A percentile compares a stretch with the other conserved stretches of the same genome.
phyloP scores from a whole-genome alignment of 1,284 basidiomycete species.

The Puccinia brachypodii region DNA sequence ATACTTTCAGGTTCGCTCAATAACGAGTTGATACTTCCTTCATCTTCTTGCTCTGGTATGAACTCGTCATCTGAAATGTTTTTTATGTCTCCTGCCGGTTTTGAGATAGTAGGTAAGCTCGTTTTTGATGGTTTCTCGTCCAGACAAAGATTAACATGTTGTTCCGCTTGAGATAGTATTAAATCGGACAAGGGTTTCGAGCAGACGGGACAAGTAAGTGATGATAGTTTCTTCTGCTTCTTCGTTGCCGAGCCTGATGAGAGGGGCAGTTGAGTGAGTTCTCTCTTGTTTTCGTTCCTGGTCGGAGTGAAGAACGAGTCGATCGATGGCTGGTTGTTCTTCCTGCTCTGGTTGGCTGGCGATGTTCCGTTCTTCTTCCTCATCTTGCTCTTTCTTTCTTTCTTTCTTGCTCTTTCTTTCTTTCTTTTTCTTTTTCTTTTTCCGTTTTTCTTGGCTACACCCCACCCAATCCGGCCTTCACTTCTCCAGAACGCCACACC shows the following conservation, averaged over 20 bases:
- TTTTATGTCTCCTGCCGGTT: too few relatives aligned
- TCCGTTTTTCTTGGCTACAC: too few relatives aligned
- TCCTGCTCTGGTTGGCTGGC: too few relatives aligned
- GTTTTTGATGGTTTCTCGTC: neutral
- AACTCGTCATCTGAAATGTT: conserved; percentile 1
- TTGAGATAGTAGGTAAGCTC: too few relatives aligned
- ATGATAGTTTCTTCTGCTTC: neutral
- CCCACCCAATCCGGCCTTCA: too few relatives aligned
- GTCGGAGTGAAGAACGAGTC: neutral
- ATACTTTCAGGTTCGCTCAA: neutral
- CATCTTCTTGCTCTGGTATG: neutral
- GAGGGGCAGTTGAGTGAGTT: too few relatives aligned
- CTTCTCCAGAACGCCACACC: too few relatives aligned
- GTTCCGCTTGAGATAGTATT: neutral
- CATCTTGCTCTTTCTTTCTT: neutral
- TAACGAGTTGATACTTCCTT: neutral
- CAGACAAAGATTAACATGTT: conserved; percentile 38
- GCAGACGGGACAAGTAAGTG: conserved; percentile 33
- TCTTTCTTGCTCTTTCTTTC: neutral
- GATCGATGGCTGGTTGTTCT: neutral
- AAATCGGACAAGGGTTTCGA: neutral
- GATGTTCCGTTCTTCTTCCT: neutral
- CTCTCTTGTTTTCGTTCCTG: neutral
- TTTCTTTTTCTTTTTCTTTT: too few relatives aligned
- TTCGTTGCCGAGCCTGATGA: neutral